Evolutionary conservation across 495 filamentous ascomycete species (phyloP).

Genomic region (Cenococcum geophilum): DNA sequence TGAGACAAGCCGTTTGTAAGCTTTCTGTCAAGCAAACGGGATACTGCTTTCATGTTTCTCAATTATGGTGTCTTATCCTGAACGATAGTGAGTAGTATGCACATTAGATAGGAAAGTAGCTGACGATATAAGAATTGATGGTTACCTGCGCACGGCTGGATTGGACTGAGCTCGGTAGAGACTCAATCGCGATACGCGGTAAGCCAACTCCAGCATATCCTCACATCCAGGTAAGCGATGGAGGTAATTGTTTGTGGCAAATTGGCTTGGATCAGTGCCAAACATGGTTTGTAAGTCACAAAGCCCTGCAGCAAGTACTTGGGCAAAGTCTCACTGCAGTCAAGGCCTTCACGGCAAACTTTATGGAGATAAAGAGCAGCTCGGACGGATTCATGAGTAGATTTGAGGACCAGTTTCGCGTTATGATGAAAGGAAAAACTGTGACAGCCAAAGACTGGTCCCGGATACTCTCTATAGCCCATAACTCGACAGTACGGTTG

Average conservation of each 20-base stretch:
- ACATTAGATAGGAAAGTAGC: neutral
- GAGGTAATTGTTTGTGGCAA: conserved; percentile 2
- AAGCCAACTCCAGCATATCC: neutral
- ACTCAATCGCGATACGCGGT: neutral
- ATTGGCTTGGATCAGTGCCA: conserved; percentile 3
- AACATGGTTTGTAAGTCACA: conserved; percentile 11
- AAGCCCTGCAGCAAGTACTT: neutral
- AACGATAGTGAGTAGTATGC: conserved; percentile 8
- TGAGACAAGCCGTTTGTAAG: conserved; percentile 16
- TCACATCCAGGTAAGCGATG: conserved; percentile 8
- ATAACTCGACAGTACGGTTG: neutral
- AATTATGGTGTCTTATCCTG: conserved; percentile 15
- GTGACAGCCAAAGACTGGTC: neutral
- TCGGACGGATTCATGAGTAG: neutral
- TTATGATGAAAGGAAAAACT: neutral
- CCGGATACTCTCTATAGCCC: neutral
- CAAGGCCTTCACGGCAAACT: conserved; percentile 12
- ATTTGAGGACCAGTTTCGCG: neutral
- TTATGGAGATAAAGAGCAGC: conserved; percentile 11
- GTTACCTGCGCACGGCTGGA: neutral
- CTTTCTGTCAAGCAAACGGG: neutral
- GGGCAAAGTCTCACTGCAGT: neutral
- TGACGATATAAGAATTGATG: neutral
- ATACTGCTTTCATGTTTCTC: conserved; percentile 12
- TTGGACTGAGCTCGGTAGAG: neutral